Evolutionary conservation across 768 basidiomycete species (phyloP).

Genomic region (Podaxis sp.): DNA sequence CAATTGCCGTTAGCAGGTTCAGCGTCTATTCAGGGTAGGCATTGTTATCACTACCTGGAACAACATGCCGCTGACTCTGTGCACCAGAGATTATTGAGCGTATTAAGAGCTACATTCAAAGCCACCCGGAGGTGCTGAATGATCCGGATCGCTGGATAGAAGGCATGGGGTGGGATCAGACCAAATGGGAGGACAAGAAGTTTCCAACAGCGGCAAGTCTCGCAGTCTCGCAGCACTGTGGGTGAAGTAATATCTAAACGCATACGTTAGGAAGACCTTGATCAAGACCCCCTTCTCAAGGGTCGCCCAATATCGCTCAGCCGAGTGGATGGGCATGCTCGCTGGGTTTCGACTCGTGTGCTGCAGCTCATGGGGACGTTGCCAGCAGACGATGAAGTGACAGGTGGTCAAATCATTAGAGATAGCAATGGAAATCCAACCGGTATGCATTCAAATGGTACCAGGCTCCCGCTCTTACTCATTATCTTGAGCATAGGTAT

Average conservation of each 20-base stretch:
- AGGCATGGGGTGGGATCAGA: slow-evolving; percentile 96
- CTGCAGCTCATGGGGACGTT: slow-evolving; percentile 63
- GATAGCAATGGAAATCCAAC: slow-evolving; percentile 64
- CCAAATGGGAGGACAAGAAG: slow-evolving; percentile 57
- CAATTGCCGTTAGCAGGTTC: slow-evolving; percentile 59
- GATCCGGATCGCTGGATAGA: slow-evolving; percentile 69
- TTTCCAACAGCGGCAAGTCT: slow-evolving; percentile 73
- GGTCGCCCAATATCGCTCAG: slow-evolving; percentile 71
- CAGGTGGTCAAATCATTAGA: slow-evolving; percentile 76
- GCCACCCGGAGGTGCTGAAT: slow-evolving; percentile 53
- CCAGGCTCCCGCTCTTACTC: neutral
- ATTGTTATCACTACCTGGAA: neutral
- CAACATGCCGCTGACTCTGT: neutral
- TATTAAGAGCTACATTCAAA: slow-evolving; percentile 57
- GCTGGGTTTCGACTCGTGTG: slow-evolving; percentile 81
- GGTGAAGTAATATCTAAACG: neutral
- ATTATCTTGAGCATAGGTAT: slow-evolving; percentile 45
- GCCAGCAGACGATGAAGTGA: slow-evolving; percentile 48
- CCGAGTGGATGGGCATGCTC: slow-evolving; percentile 82
- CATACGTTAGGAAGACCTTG: slow-evolving; percentile 63
- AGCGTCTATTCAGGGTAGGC: slow-evolving; percentile 57
- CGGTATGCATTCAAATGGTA: slow-evolving; percentile 37
- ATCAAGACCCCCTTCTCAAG: slow-evolving; percentile 62
- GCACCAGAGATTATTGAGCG: slow-evolving; percentile 59
- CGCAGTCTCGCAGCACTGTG: neutral